Conservation (phyloP, 768 basidiomycete genomes). For the Lactarius sanguifluus region DNA sequence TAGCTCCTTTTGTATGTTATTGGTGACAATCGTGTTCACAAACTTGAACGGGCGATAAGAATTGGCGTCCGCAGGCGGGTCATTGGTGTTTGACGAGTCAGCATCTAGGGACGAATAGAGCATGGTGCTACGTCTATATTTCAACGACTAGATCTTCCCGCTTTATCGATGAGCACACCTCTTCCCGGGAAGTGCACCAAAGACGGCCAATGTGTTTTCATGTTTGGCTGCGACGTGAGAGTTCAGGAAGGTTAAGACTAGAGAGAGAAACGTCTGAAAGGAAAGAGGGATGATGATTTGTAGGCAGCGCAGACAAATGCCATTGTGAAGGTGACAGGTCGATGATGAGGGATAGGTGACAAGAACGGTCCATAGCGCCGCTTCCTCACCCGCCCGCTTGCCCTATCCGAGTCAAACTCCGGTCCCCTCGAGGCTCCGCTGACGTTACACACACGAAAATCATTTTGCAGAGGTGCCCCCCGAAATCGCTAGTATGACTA, state of each 20-base stretch:
- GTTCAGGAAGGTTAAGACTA: conserved; percentile 88
- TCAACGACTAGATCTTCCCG: conserved; percentile 1
- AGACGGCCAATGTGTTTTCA: conserved; percentile 91
- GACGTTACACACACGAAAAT: too few relatives aligned
- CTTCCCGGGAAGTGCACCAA: conserved; percentile 81
- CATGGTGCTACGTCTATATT: conserved; percentile 53
- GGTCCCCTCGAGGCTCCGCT: too few relatives aligned
- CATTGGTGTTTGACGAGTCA: conserved; percentile 38
- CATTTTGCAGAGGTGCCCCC: too few relatives aligned
- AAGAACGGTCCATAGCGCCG: conserved; percentile 45
- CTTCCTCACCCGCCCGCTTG: neutral
- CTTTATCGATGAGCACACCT: conserved; percentile 51
- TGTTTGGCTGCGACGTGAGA: conserved; percentile 87
- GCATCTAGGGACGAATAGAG: conserved; percentile 71
- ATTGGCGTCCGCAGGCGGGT: conserved; percentile 61
- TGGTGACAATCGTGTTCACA: conserved; percentile 66
- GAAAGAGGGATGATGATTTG: conserved; percentile 55
- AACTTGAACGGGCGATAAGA: conserved; percentile 81
- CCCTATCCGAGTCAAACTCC: too few relatives aligned
- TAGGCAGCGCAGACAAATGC: conserved; percentile 61
- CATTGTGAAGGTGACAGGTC: conserved; percentile 88
- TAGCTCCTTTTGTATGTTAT: conserved; percentile 61
- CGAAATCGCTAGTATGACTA: too few relatives aligned
- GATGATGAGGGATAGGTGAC: conserved; percentile 78
- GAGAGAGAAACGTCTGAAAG: conserved; percentile 73